These are phyloP conservation scores for Colletotrichum sp. DNA, from an alignment of 2,329 filamentous ascomycete genomes.

Conservation along the genomic window DNA sequence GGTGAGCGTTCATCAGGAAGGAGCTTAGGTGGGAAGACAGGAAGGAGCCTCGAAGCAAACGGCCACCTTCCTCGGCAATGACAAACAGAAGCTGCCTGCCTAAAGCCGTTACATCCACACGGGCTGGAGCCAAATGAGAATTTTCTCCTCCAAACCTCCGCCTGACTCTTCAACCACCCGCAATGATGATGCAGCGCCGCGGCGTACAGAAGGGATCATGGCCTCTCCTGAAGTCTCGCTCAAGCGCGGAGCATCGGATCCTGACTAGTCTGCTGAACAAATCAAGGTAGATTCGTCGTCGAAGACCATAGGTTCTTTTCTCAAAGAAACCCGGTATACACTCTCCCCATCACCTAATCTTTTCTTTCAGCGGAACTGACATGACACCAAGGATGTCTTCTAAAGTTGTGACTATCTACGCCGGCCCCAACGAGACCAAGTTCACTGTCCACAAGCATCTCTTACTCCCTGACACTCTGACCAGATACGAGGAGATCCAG, in stretches of 20 bases:
- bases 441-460: background rate
- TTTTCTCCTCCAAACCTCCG: background rate
- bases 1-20: background rate
- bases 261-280: background rate
- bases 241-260: background rate
- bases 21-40: background rate
- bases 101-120: background rate
- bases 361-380: background rate
- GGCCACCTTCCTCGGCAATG: background rate
- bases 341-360: background rate
- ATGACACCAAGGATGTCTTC: background rate
- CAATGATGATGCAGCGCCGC: background rate
- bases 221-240: background rate
- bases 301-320: background rate
- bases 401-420: background rate
- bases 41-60: background rate
- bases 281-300: background rate
- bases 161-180: background rate
- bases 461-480: background rate
- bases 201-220: background rate
- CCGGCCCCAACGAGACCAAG: background rate
- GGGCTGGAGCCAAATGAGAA: background rate
- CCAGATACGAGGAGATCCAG: background rate
- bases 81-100: background rate
- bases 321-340: background rate